These are phyloP conservation scores for Beauveria bassiana DNA, from an alignment of 2,329 filamentous ascomycete genomes.

Conservation along the genomic window DNA sequence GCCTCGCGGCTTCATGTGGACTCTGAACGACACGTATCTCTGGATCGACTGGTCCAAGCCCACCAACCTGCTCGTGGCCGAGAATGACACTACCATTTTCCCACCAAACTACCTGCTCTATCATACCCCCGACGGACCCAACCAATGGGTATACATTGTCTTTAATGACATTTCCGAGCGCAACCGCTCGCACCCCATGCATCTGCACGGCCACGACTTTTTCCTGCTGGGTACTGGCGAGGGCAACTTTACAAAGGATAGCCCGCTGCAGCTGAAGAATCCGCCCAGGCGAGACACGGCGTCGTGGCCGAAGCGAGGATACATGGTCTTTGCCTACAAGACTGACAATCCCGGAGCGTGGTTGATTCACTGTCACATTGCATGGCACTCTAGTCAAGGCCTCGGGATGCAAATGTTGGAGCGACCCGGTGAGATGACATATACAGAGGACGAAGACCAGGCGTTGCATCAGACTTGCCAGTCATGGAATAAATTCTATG, in stretches of 20 bases:
- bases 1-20: neutral
- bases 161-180: slow-evolving; percentile 10
- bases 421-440: slow-evolving; percentile 2
- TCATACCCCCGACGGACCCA: neutral
- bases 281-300: slow-evolving; percentile 46
- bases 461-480: neutral
- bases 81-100: neutral
- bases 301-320: slow-evolving; percentile 35
- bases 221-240: slow-evolving; percentile 11
- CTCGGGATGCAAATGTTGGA: neutral
- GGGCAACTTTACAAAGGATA: slow-evolving; percentile 11
- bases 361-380: slow-evolving; percentile 60
- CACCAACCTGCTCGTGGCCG: neutral
- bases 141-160: slow-evolving; percentile 16
- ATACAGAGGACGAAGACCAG: neutral
- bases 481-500: neutral
- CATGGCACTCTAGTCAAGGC: slow-evolving; percentile 43
- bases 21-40: neutral
- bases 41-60: neutral
- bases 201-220: slow-evolving; percentile 18
- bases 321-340: slow-evolving; percentile 41
- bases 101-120: neutral
- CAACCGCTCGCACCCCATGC: slow-evolving; percentile 17
- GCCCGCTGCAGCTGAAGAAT: slow-evolving; percentile 24
- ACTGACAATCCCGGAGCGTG: slow-evolving; percentile 34